These are phyloP conservation scores for Malbranchea cinnamomea DNA, from an alignment of 2,329 filamentous ascomycete genomes.

Conservation along the genomic window DNA sequence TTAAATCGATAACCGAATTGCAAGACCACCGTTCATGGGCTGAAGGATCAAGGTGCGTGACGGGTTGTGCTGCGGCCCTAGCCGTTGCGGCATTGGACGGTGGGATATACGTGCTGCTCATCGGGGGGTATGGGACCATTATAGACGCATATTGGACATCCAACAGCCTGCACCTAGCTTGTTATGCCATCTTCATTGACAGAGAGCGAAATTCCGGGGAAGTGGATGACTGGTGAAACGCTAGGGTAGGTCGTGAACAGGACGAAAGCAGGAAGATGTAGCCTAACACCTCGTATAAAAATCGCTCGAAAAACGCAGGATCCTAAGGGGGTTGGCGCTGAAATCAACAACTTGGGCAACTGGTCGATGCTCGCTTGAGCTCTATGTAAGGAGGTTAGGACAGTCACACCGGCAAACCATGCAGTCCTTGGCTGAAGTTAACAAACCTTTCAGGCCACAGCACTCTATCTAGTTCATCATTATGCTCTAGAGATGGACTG, in stretches of 20 bases:
- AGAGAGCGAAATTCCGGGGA: neutral
- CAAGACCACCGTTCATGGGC: neutral
- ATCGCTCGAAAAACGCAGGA: too few relatives aligned
- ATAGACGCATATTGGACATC: constrained; percentile 23
- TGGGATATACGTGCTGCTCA: constrained; percentile 12
- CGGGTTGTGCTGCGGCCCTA: neutral
- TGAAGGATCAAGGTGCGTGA: neutral
- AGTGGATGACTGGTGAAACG: neutral
- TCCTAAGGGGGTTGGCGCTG: too few relatives aligned
- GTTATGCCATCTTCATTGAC: constrained; percentile 3
- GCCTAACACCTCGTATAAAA: too few relatives aligned
- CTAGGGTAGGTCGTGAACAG: neutral
- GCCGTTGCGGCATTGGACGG: neutral
- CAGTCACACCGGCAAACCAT: too few relatives aligned
- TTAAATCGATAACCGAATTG: constrained; percentile 22
- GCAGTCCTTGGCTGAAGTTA: too few relatives aligned
- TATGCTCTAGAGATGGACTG: too few relatives aligned
- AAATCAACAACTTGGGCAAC: too few relatives aligned
- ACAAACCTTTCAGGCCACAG: too few relatives aligned
- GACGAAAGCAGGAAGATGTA: neutral
- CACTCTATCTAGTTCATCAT: too few relatives aligned
- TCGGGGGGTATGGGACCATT: constrained; percentile 28
- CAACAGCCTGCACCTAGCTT: constrained; percentile 12
- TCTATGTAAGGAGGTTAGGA: too few relatives aligned
- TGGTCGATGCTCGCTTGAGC: too few relatives aligned